Base-by-base conservation (phyloP, 164 flowering plant genomes). In the Hamamelis virginiana region DNA sequence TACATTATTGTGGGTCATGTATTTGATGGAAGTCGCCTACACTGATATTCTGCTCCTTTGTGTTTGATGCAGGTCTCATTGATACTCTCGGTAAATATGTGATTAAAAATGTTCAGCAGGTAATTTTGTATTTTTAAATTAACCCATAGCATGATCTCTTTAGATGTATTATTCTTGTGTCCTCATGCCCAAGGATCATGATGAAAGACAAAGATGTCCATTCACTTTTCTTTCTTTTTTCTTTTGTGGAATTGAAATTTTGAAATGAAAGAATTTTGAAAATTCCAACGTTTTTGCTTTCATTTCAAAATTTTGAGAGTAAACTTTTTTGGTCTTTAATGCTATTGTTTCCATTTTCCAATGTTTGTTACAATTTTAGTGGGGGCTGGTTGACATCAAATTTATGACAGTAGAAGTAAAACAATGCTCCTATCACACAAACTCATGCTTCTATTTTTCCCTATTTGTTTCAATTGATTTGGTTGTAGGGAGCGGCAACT, bases 401-500 rank as follows among this genome's bases (percentile, higher is more conserved):
- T 33, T 33, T 6, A 33, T 33, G 6, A 33, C n/a, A n/a, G n/a
- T n/a, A n/a, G n/a, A n/a, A 2, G 41, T 33, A 33, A 6, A 33
- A 33, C 41, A 2, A 33, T 33, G 41, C 6, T 2, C 6, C 6
- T 33, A 6, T 33, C 4, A 33, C 41, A 33, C 41, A 6, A 11
- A 33, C 18, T 33, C 22, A 13, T 1, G 23, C 46, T 10, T 65
- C 47, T 10, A 9, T 52, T 18, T 25, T n/a, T 56, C 1, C 10
- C 2, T 59, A 45, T 12, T n/a, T 12, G 16, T 46, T 62, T 5
- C 25, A 27, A 1, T 59, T 15, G 16, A 19, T 47, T n/a, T 74
- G 11, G 1, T 53, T 59, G 51, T 38, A 86, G 90, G 90, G 90
- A 5, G 89, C 92, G 18, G 86, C 89, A 62, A 86, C 92, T 4